These are phyloP conservation scores for Albizia julibrissin DNA, from an alignment of 306 rosid species.

Conservation along the genomic window DNA sequence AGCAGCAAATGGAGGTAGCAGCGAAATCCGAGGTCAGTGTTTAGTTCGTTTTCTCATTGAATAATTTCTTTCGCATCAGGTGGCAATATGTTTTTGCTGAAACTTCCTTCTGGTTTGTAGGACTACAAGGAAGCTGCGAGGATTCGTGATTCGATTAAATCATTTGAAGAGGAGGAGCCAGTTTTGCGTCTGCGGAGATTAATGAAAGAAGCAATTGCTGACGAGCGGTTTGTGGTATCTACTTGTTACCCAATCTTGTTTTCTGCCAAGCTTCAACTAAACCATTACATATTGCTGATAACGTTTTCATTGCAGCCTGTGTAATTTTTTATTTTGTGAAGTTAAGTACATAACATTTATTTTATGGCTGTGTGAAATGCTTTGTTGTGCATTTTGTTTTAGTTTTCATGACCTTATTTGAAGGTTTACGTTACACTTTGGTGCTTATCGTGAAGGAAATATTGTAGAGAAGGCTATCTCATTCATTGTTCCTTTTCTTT, in stretches of 20 bases:
- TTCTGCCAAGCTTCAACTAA: neutral
- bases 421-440: neutral
- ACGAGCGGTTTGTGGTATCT: slow-evolving; percentile 75
- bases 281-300: neutral
- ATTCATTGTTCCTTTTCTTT: neutral
- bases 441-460: neutral
- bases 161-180: slow-evolving; percentile 87
- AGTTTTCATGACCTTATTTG: neutral
- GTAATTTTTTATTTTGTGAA: neutral
- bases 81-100: neutral
- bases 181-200: slow-evolving; percentile 67
- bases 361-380: neutral
- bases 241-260: neutral
- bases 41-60: neutral
- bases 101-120: slow-evolving; percentile 33
- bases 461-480: neutral
- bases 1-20: slow-evolving; percentile 90
- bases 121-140: slow-evolving; percentile 97
- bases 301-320: neutral
- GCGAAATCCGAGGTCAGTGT: slow-evolving; percentile 79
- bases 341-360: neutral
- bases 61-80: neutral
- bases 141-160: slow-evolving; percentile 76
- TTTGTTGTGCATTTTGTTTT: neutral
- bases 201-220: slow-evolving; percentile 76